Conservation (phyloP, 768 basidiomycete genomes). For the Suillus bovinus region DNA sequence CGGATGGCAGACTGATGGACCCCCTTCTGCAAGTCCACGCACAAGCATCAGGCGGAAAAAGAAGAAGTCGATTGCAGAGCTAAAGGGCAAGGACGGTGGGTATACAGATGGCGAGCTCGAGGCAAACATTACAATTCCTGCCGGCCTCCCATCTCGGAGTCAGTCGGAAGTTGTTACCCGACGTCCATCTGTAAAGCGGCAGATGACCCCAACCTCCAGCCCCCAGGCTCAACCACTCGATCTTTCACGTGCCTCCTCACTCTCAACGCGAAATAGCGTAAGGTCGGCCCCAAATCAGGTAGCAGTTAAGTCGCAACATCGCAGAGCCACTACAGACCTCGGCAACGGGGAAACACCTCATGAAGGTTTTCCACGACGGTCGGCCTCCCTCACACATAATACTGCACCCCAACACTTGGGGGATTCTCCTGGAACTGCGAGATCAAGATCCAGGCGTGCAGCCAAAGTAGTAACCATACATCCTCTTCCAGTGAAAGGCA, state of each 20-base stretch:
- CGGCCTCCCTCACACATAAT: slow-evolving; percentile 5
- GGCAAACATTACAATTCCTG: not conserved
- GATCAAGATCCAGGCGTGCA: slow-evolving; percentile 12
- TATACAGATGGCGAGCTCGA: slow-evolving; percentile 30
- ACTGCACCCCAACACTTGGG: not conserved
- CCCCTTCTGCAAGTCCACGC: slow-evolving; percentile 8
- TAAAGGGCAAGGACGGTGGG: slow-evolving; percentile 27
- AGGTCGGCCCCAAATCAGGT: slow-evolving; percentile 3
- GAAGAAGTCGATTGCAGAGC: slow-evolving; percentile 26
- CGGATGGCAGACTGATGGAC: slow-evolving; percentile 24
- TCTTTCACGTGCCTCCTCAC: slow-evolving; percentile 11
- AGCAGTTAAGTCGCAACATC: not conserved
- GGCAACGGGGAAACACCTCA: not conserved
- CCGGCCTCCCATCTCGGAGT: not conserved
- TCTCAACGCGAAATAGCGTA: slow-evolving; percentile 7
- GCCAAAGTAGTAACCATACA: slow-evolving; percentile 10
- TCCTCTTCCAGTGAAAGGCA: slow-evolving; percentile 17
- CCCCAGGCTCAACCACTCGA: not conserved
- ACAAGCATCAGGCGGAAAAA: slow-evolving; percentile 13
- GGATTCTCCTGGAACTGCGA: not conserved
- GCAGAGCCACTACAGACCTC: slow-evolving; percentile 14
- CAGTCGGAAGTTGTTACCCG: not conserved
- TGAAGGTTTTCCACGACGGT: slow-evolving; percentile 1
- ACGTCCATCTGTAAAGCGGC: not conserved
- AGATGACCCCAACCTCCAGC: not conserved